phyloP scores from a whole-genome alignment of 257 asterid species.

The Plantago ovata region DNA sequence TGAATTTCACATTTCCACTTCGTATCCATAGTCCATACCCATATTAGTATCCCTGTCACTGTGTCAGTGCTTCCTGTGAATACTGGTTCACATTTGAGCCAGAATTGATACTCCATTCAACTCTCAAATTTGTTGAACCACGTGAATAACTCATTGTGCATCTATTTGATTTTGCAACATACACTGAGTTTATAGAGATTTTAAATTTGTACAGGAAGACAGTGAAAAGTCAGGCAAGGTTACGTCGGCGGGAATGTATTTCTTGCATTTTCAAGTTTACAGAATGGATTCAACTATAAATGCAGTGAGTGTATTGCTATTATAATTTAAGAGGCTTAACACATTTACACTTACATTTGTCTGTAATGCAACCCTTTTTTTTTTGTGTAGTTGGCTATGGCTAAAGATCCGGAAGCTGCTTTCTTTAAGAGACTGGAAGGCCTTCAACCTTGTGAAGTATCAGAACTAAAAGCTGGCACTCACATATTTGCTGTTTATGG shows the following conservation, averaged over 20 bases:
- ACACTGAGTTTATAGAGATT: constrained; percentile 16
- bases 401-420: constrained; percentile 98
- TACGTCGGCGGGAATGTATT: constrained; percentile 97
- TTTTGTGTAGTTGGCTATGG: constrained; percentile 65
- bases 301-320: constrained; percentile 58
- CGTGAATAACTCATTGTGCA: neutral
- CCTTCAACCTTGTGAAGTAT: constrained; percentile 98
- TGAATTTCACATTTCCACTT: too few species aligned
- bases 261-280: constrained; percentile 98
- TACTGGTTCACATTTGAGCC: too few species aligned
- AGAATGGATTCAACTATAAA: constrained; percentile 97
- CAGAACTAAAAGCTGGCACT: constrained; percentile 92
- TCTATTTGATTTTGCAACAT: constrained; percentile 2
- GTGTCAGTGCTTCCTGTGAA: too few species aligned
- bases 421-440: constrained; percentile 97
- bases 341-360: constrained; percentile 4
- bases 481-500: constrained; percentile 99
- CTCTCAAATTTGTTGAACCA: constrained; percentile 11
- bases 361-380: constrained; percentile 25
- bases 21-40: too few species aligned
- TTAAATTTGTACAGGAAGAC: constrained; percentile 67
- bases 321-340: constrained; percentile 8
- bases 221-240: constrained; percentile 90
- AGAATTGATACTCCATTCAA: neutral
- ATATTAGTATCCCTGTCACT: too few species aligned